Evolutionary conservation across 345 rosid genomes (phyloP).

Genomic region (Eucalyptus urophylla): DNA sequence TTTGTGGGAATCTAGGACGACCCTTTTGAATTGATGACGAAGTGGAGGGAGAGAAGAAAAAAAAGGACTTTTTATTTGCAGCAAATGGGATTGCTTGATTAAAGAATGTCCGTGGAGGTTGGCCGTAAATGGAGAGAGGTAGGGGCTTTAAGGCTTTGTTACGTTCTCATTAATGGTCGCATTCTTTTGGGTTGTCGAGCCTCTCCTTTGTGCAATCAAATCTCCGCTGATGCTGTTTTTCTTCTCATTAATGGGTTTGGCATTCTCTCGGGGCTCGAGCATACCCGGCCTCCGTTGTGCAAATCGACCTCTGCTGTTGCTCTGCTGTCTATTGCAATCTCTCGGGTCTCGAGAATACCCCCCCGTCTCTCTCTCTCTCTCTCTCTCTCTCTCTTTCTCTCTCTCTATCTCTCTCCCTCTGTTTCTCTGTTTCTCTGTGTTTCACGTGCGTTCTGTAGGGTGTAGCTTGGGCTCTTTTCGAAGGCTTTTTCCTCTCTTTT

Average conservation of each 20-base stretch:
- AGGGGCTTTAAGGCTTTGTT: not conserved
- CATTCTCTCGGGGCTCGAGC: not conserved
- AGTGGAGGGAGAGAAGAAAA: not conserved
- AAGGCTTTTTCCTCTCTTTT: not conserved
- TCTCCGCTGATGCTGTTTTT: not conserved
- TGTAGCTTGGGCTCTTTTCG: not conserved
- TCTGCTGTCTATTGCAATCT: not conserved
- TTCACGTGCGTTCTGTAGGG: not conserved
- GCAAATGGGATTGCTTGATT: not conserved
- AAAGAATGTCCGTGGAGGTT: conserved; percentile 5
- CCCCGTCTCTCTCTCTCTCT: not conserved
- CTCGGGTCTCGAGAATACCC: not conserved
- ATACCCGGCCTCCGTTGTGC: not conserved
- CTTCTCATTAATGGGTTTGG: not conserved
- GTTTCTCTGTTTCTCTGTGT: not conserved
- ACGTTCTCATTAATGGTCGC: conserved; percentile 15
- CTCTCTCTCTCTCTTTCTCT: too few relatives aligned
- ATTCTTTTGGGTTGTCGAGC: conserved; percentile 22
- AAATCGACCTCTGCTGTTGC: not conserved
- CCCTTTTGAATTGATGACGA: not conserved
- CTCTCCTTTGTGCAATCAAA: not conserved
- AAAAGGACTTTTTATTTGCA: not conserved
- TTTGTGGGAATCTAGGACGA: not conserved
- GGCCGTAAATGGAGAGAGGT: not conserved
- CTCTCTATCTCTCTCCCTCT: too few relatives aligned